Percentiles rank a stretch among this genome's conserved stretches.
phyloP scores from a whole-genome alignment of 108 stramenopile species.

The Fragilariopsis cylindrus region DNA sequence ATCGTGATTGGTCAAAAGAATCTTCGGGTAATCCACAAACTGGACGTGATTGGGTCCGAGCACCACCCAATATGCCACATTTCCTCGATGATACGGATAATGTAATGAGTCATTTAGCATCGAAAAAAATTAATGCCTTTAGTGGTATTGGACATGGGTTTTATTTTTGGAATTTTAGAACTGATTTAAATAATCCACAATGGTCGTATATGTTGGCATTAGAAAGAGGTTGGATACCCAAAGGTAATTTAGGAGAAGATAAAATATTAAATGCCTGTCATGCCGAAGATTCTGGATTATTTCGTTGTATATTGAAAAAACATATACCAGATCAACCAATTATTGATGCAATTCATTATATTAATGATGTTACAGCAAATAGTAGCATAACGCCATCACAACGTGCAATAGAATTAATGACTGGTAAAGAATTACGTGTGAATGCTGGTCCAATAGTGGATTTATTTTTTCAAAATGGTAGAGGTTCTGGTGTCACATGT shows the following conservation, averaged over 20 bases:
- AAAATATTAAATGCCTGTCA: conserved; percentile 58
- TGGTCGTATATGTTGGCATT: conserved; percentile 84
- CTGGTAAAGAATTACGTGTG: conserved; percentile 52
- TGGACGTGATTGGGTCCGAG: conserved; percentile 63
- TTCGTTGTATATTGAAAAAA: conserved; percentile 60
- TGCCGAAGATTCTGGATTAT: conserved; percentile 52
- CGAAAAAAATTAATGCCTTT: conserved; percentile 85
- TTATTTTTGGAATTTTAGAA: conserved; percentile 94
- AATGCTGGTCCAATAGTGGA: conserved; percentile 49
- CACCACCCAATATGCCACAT: conserved; percentile 66
- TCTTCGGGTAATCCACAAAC: conserved; percentile 49
- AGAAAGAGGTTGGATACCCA: conserved; percentile 81
- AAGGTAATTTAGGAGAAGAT: conserved; percentile 60
- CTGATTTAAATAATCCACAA: conserved; percentile 80
- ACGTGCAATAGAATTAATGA: conserved; percentile 25
- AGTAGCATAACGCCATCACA: neutral
- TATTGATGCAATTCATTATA: conserved; percentile 49
- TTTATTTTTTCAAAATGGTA: conserved; percentile 58
- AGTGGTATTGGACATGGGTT: conserved; percentile 82
- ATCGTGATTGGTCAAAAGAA: conserved; percentile 79
- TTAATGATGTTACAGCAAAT: conserved; percentile 34
- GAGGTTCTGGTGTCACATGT: conserved; percentile 67
- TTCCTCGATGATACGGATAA: conserved; percentile 74
- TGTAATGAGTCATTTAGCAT: conserved; percentile 77
- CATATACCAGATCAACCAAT: conserved; percentile 47